Conservation (phyloP, 768 basidiomycete genomes). For the Holtermannia corniformis region DNA sequence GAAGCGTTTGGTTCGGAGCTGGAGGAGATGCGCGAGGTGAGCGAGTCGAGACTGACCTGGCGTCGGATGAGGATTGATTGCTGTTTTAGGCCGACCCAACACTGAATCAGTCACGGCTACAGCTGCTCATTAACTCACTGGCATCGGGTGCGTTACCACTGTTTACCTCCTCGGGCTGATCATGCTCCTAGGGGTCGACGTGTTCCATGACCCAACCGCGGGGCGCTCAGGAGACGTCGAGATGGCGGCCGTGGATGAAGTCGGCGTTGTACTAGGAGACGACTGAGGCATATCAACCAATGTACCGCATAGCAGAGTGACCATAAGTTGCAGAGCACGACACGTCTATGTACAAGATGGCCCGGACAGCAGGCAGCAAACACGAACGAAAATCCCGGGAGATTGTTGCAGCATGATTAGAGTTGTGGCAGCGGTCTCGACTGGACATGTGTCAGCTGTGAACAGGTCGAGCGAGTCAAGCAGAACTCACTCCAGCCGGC, state of each 20-base stretch:
- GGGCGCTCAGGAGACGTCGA: no score
- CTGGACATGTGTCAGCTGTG: background rate
- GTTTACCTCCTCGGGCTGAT: background rate
- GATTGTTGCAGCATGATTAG: background rate
- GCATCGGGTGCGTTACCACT: slow-evolving; percentile 6
- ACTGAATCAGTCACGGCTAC: slow-evolving; percentile 4
- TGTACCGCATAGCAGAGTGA: background rate
- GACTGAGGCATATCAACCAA: background rate
- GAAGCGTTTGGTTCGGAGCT: slow-evolving; percentile 14
- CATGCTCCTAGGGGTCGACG: slow-evolving; percentile 1
- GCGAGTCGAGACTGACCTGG: background rate
- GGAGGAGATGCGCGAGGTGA: slow-evolving; percentile 14
- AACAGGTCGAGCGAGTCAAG: background rate
- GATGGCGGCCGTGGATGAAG: background rate
- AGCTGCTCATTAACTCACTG: slow-evolving; percentile 12
- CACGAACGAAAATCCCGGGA: no score
- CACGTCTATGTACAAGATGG: background rate
- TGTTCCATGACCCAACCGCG: background rate
- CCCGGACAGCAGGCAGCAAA: background rate
- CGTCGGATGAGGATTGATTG: background rate
- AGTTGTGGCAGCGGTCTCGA: background rate
- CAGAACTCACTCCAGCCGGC: background rate
- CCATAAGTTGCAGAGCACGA: no score
- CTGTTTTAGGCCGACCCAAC: slow-evolving; percentile 9
- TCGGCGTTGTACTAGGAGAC: background rate